These are phyloP conservation scores for Aspergillus cavernicola DNA, from an alignment of 495 filamentous ascomycete genomes.

Conservation along the genomic window DNA sequence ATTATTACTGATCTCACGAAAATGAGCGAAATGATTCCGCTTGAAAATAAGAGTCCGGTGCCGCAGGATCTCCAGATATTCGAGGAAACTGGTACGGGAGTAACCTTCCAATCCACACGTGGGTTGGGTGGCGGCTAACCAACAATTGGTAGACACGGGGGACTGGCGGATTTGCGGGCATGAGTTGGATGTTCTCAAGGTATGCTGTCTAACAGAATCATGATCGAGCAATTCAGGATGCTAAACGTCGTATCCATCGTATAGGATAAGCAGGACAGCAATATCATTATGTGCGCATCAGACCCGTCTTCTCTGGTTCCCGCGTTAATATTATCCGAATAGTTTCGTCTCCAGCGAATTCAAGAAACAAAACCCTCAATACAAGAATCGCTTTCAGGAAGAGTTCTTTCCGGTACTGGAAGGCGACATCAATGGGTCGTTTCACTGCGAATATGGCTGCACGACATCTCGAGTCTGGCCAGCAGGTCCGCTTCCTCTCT, in stretches of 20 bases:
- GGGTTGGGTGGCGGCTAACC: background rate
- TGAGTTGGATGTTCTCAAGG: background rate
- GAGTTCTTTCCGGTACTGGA: slow-evolving; percentile 7
- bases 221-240: background rate
- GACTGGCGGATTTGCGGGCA: background rate
- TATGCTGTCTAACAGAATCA: background rate
- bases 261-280: background rate
- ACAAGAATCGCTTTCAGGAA: background rate
- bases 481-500: background rate
- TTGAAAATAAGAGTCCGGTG: too few species aligned
- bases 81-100: slow-evolving; percentile 3
- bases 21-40: too few species aligned
- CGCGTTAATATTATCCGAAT: background rate
- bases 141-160: background rate
- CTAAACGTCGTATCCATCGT: background rate
- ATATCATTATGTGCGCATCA: background rate
- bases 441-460: slow-evolving; percentile 11
- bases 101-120: background rate
- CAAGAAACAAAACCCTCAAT: background rate
- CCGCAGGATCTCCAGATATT: slow-evolving; percentile 4
- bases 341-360: background rate
- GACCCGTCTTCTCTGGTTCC: background rate
- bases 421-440: slow-evolving; percentile 16
- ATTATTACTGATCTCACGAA: too few species aligned
- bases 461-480: background rate